Evolutionary conservation across 345 rosid species (phyloP), one percentile per base, ranked within the genome.

Genomic region (Carallia brachiata): DNA sequence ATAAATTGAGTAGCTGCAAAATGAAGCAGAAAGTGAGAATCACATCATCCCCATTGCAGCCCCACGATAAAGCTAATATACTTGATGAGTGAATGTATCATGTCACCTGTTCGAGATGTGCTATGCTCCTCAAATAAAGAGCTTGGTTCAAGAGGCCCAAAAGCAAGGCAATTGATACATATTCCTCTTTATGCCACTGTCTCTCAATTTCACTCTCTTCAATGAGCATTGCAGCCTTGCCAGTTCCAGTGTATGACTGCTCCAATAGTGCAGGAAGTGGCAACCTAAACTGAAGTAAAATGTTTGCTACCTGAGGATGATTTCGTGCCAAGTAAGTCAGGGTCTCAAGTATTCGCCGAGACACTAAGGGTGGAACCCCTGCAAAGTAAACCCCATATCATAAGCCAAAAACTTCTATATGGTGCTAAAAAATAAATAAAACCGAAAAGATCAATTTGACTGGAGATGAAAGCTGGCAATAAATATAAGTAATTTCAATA

Each of bases 361-460:
- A 94, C 69, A 91, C 89, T 81, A 91, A 70, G 52, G 96, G 98
- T 81, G 98, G 97, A 67, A 91, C 86, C 61, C 97, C 98, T 94
- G 75, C 48, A 79, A 62, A 58, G 66, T 28, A 37, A 5, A 54
- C 27, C 69, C 28, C 5, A 63, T 7, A 56, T 62, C 28, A 61
- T 64, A 62, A 67, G 17, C 7, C 50, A 44, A 15, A 44, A 44
- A 10, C 50, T 3, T 16, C 50, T 44, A 44, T 44, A 44, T 44
- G 4, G 50, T 56, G 60, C 31, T 15, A 27, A 27, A 27, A 56
- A 15, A 56, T 56, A 19, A 32, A 56, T 56, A 9, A 12, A 12
- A 16, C 16, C 1, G 1, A 12, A 44, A 44, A 12, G 15, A 3
- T 44, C 50, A 44, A 3, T 44, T 44, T 44, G 16, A 44, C 50